Conservation (phyloP, 441 rosid species). For the Pelargonium australe region DNA sequence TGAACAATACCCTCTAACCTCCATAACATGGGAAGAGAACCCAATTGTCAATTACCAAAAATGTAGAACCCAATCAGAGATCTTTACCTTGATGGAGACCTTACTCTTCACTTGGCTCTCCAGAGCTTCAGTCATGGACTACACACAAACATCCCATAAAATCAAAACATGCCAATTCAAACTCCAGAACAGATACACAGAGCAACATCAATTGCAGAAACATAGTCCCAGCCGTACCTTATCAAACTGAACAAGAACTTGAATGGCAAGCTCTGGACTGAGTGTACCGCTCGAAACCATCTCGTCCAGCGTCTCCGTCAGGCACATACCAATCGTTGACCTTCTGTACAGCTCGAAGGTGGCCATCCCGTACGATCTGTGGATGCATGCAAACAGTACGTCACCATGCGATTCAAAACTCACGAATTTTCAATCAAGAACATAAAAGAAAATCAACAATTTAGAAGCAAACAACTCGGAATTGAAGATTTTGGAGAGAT, state of each 20-base stretch:
- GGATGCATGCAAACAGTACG: conserved; percentile 5
- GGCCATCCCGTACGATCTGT: conserved; percentile 58
- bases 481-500: background rate
- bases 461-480: background rate
- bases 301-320: conserved; percentile 93
- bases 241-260: conserved; percentile 93
- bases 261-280: conserved; percentile 88
- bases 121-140: conserved; percentile 93
- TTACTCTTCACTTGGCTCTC: conserved; percentile 87
- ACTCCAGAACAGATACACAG: background rate
- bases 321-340: conserved; percentile 93
- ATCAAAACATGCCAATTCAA: background rate
- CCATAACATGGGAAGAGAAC: background rate
- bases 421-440: background rate
- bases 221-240: conserved; percentile 43
- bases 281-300: conserved; percentile 90
- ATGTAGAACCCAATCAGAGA: background rate
- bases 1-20: background rate
- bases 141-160: conserved; percentile 1
- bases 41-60: background rate
- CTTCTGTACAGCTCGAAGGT: conserved; percentile 93
- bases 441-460: conserved; percentile 13
- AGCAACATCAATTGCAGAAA: conserved; percentile 4
- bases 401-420: conserved; percentile 1
- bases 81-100: conserved; percentile 70